A percentile compares a stretch with the other conserved stretches of the same genome.
Conservation (phyloP, 2,329 filamentous ascomycete species). For the Colletotrichum sp. region DNA sequence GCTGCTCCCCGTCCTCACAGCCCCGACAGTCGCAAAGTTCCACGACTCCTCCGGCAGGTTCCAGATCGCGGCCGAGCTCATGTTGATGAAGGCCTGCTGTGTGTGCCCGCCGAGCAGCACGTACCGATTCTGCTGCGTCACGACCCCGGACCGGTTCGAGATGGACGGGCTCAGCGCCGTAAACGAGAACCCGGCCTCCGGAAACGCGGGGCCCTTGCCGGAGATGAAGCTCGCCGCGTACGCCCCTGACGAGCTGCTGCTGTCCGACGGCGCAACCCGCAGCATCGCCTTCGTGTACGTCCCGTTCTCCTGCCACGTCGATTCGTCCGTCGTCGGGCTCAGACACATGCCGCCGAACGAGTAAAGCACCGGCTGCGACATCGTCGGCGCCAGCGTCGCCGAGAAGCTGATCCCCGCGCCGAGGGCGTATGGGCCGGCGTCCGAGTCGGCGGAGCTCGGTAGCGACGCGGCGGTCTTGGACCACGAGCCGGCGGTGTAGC, state of each 20-base stretch:
- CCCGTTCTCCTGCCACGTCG: conserved; percentile 69
- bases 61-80: conserved; percentile 89
- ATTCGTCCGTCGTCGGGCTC: conserved; percentile 38
- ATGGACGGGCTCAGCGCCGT: conserved; percentile 75
- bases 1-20: conserved; percentile 41
- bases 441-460: conserved; percentile 22
- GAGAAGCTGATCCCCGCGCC: conserved; percentile 72
- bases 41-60: conserved; percentile 85
- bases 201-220: conserved; percentile 48
- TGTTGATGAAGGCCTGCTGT: conserved; percentile 84
- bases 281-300: conserved; percentile 85
- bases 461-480: conserved; percentile 31
- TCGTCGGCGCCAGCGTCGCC: conserved; percentile 56
- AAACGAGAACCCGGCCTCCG: conserved; percentile 87
- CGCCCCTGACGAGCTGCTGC: conserved; percentile 17
- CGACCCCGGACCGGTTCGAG: conserved; percentile 67
- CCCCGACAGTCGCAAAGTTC: conserved; percentile 76
- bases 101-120: conserved; percentile 89
- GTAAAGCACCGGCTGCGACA: conserved; percentile 66
- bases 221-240: conserved; percentile 42
- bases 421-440: conserved; percentile 52
- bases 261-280: conserved; percentile 57
- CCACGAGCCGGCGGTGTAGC: conserved; percentile 63
- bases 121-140: conserved; percentile 78
- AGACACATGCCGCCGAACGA: conserved; percentile 93